phyloP scores from a whole-genome alignment of 2,329 filamentous ascomycete genomes.

The Aspergillus sclerotialis region DNA sequence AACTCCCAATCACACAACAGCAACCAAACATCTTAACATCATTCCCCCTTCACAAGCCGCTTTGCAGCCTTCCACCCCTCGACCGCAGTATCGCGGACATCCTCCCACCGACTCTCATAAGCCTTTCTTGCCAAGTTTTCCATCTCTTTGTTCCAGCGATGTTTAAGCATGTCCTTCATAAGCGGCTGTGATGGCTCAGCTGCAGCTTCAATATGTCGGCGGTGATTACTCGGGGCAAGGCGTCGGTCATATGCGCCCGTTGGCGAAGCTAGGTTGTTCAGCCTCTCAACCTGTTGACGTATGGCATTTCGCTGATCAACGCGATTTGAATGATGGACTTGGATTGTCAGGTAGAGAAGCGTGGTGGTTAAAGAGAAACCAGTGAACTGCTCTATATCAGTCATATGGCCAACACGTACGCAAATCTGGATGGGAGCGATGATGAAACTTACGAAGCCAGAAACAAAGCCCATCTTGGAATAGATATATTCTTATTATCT shows the following conservation, averaged over 20 bases:
- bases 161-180: slow-evolving; percentile 63
- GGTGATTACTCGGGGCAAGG: slow-evolving; percentile 9
- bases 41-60: slow-evolving; percentile 26
- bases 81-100: slow-evolving; percentile 40
- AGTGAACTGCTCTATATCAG: slow-evolving; percentile 50
- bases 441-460: slow-evolving; percentile 59
- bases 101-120: slow-evolving; percentile 60
- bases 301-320: slow-evolving; percentile 38
- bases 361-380: slow-evolving; percentile 70
- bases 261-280: slow-evolving; percentile 34
- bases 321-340: slow-evolving; percentile 65
- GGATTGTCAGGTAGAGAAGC: slow-evolving; percentile 63
- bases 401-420: not conserved
- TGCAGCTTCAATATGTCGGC: slow-evolving; percentile 7
- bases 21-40: not conserved
- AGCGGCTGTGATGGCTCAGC: slow-evolving; percentile 28
- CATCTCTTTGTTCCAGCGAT: slow-evolving; percentile 70
- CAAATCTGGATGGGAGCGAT: not conserved
- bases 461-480: slow-evolving; percentile 62
- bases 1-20: no score
- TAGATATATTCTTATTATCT: no score
- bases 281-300: slow-evolving; percentile 35
- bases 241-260: slow-evolving; percentile 29
- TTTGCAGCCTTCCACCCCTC: slow-evolving; percentile 48
- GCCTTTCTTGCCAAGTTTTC: slow-evolving; percentile 59